Conservation (phyloP, 495 filamentous ascomycete species). For the Daldinia vernicosa region DNA sequence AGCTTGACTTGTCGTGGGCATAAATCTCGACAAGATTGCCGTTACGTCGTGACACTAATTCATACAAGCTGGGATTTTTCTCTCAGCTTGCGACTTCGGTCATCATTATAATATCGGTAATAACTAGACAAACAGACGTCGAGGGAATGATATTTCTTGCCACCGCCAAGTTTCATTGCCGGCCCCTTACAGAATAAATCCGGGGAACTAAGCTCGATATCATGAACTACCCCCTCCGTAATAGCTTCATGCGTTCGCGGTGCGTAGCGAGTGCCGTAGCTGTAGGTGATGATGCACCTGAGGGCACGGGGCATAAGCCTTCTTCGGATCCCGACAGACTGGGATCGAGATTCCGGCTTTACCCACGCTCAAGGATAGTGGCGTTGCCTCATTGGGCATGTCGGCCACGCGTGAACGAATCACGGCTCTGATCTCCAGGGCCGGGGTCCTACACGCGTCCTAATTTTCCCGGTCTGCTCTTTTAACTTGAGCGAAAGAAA, state of each 20-base stretch:
- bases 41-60: neutral
- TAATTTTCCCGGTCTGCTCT: slow-evolving; percentile 35
- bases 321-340: slow-evolving; percentile 36
- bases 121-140: neutral
- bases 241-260: slow-evolving; percentile 23
- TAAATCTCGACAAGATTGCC: neutral
- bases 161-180: slow-evolving; percentile 38
- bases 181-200: slow-evolving; percentile 19
- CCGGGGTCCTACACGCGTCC: slow-evolving; percentile 29
- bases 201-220: slow-evolving; percentile 33
- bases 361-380: slow-evolving; percentile 26
- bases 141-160: slow-evolving; percentile 12
- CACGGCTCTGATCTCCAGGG: slow-evolving; percentile 3
- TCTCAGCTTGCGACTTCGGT: neutral
- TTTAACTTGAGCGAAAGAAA: slow-evolving; percentile 18
- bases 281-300: slow-evolving; percentile 21
- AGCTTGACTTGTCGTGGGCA: neutral
- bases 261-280: slow-evolving; percentile 5
- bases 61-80: neutral
- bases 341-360: slow-evolving; percentile 41
- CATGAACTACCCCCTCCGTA: slow-evolving; percentile 19
- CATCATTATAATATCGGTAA: neutral
- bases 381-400: slow-evolving; percentile 32
- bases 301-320: neutral
- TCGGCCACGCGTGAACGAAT: slow-evolving; percentile 25